Evolutionary conservation across 306 rosid genomes (phyloP).

Genomic region (Senna siamea): DNA sequence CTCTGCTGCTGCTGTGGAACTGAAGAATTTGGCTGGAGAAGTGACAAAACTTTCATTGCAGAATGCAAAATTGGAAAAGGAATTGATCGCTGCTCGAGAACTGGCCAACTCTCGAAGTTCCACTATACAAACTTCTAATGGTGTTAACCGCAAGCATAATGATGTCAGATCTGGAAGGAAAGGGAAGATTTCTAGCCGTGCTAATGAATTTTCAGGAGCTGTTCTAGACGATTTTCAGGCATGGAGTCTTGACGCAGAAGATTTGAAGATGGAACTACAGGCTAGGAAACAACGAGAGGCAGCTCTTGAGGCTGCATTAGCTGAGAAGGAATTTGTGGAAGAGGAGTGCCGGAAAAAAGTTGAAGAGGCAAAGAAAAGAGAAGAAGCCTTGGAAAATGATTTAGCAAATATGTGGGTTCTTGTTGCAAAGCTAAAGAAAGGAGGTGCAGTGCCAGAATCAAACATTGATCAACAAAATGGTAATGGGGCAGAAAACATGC

Average conservation of each 20-base stretch:
- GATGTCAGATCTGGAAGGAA: conserved; percentile 82
- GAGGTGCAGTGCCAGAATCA: conserved; percentile 56
- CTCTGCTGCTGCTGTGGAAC: conserved; percentile 97
- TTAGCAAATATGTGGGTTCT: conserved; percentile 99
- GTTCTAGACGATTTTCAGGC: conserved; percentile 69
- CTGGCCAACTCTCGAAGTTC: conserved; percentile 58
- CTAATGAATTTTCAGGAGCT: conserved; percentile 58
- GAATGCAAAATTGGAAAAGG: conserved; percentile 83
- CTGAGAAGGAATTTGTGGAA: conserved; percentile 85
- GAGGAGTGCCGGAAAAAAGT: conserved; percentile 75
- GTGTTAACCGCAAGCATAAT: conserved; percentile 67
- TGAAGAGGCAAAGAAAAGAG: conserved; percentile 90
- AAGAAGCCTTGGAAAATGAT: conserved; percentile 89
- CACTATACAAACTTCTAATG: conserved; percentile 53
- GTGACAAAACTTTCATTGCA: conserved; percentile 91
- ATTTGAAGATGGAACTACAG: conserved; percentile 81
- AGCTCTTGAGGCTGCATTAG: conserved; percentile 86
- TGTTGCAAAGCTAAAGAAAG: conserved; percentile 95
- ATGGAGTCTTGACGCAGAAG: conserved; percentile 78
- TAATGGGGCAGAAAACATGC: conserved; percentile 43
- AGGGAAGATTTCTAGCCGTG: conserved; percentile 68
- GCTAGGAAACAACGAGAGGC: conserved; percentile 94
- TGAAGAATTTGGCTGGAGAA: conserved; percentile 95
- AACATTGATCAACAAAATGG: conserved; percentile 49
- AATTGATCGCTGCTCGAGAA: conserved; percentile 81